Conservation (phyloP, 202 grass and related monocot genomes). For the Saccharum hybrid region DNA sequence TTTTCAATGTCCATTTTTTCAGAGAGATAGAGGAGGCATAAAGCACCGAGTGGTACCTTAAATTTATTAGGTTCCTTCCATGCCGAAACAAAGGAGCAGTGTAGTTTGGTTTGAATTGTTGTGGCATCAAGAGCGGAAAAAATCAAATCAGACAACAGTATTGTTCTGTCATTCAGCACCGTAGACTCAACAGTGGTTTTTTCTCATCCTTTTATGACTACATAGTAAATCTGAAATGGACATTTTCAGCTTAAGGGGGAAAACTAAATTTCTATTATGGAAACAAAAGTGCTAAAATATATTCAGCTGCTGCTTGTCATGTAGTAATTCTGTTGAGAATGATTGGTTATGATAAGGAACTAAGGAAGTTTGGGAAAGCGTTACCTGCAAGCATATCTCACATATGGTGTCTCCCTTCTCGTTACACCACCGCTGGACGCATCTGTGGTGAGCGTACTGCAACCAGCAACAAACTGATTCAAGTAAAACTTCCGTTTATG, state of each 20-base stretch:
- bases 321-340: slow-evolving; percentile 32
- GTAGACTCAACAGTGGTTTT: too few relatives aligned
- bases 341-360: slow-evolving; percentile 17
- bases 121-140: too few relatives aligned
- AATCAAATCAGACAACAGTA: too few relatives aligned
- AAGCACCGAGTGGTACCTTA: too few relatives aligned
- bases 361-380: slow-evolving; percentile 34
- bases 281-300: slow-evolving; percentile 1
- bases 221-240: not conserved
- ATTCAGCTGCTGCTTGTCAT: slow-evolving; percentile 38
- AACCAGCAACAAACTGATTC: slow-evolving; percentile 42
- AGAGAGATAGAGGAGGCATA: too few relatives aligned
- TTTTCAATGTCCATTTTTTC: too few relatives aligned
- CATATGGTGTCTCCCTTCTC: slow-evolving; percentile 83
- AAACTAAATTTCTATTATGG: not conserved
- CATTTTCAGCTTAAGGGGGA: slow-evolving; percentile 6
- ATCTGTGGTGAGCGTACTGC: slow-evolving; percentile 78
- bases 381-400: slow-evolving; percentile 90
- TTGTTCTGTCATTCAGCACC: too few relatives aligned
- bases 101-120: too few relatives aligned
- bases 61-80: too few relatives aligned
- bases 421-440: slow-evolving; percentile 84
- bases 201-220: not conserved
- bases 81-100: too few relatives aligned
- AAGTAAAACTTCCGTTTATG: slow-evolving; percentile 23